A percentile compares a stretch with the other conserved stretches of the same genome.
phyloP scores from a whole-genome alignment of 495 filamentous ascomycete species.

The Penicillium tannophilum region DNA sequence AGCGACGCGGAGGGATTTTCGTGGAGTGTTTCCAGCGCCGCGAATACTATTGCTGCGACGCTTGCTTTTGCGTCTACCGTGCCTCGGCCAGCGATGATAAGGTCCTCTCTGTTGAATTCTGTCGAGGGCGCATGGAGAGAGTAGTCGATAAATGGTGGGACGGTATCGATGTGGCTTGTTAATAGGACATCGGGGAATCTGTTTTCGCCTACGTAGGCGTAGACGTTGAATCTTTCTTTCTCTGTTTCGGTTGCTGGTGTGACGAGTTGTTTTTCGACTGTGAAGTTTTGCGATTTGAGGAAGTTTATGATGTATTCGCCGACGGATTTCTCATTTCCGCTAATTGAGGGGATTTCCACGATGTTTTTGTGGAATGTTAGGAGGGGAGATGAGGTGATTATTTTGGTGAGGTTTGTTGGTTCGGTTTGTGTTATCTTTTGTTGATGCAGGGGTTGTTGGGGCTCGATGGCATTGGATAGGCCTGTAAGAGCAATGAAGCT shows the following conservation, averaged over 20 bases:
- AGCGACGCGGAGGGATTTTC: conserved; percentile 40
- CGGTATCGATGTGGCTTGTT: conserved; percentile 62
- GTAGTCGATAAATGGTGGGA: conserved; percentile 57
- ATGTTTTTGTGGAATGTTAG: conserved; percentile 6
- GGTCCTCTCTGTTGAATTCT: conserved; percentile 36
- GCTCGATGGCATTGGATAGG: background rate
- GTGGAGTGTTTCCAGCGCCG: conserved; percentile 57
- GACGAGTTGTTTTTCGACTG: conserved; percentile 5
- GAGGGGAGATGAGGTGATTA: background rate
- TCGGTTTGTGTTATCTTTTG: background rate
- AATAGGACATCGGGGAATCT: conserved; percentile 50
- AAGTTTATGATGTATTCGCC: conserved; percentile 3
- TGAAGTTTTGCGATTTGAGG: background rate
- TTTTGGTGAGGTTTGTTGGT: background rate
- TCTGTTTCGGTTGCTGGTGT: background rate
- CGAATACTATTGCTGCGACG: conserved; percentile 70
- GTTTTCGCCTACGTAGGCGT: conserved; percentile 10
- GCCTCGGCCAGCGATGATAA: conserved; percentile 66
- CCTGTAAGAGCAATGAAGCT: background rate
- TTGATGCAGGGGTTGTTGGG: background rate
- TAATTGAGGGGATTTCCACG: conserved; percentile 3
- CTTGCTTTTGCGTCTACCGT: conserved; percentile 79
- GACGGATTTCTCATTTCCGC: background rate
- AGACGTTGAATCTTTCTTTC: conserved; percentile 7
- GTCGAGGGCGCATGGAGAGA: conserved; percentile 30